Percentiles rank a stretch among this genome's conserved stretches.
phyloP scores from a whole-genome alignment of 2,329 filamentous ascomycete genomes.

The Gremmenia infestans region DNA sequence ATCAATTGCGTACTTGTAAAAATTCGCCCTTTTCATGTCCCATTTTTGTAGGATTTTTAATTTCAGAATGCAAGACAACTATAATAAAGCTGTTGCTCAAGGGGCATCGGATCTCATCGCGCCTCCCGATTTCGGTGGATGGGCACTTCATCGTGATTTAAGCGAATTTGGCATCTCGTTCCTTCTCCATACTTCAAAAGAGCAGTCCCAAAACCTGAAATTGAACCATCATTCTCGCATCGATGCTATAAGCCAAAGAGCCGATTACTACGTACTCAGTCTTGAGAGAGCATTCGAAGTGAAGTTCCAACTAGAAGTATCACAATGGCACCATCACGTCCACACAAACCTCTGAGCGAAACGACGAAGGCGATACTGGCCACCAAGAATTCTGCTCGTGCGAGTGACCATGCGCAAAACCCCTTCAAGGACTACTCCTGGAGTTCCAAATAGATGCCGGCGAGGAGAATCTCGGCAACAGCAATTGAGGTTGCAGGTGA shows the following conservation, averaged over 20 bases:
- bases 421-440: not conserved
- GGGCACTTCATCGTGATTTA: not conserved
- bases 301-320: no score
- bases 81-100: not conserved
- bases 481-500: not conserved
- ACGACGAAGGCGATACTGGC: no score
- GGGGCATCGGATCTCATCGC: not conserved
- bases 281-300: no score
- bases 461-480: not conserved
- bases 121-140: not conserved
- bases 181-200: not conserved
- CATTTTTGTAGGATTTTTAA: slow-evolving; percentile 15
- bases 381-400: not conserved
- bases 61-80: slow-evolving; percentile 3
- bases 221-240: not conserved
- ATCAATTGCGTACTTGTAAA: slow-evolving; percentile 8
- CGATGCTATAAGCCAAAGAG: no score
- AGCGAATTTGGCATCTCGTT: not conserved
- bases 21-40: not conserved
- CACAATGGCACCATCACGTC: no score
- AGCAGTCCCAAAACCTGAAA: not conserved
- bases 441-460: not conserved
- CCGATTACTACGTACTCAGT: no score
- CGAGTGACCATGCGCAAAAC: not conserved
- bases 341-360: no score